Evolutionary conservation across 1,139 yeast genomes (phyloP).

Genomic region (Suhomyces coccinellae): DNA sequence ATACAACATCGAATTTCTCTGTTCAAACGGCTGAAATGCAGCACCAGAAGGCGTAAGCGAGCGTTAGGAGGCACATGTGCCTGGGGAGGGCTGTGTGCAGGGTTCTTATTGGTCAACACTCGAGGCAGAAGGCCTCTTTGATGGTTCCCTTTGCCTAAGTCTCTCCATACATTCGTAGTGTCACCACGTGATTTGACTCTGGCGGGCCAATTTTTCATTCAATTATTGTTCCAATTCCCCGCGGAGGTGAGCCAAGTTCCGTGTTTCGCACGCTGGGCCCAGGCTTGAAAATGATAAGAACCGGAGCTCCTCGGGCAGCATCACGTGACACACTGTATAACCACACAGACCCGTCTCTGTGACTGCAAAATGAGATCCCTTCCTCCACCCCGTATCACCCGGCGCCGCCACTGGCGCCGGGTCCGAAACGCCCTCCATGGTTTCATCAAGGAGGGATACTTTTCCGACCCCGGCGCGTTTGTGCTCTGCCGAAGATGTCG

Average conservation of each 20-base stretch:
- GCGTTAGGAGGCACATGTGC: background rate
- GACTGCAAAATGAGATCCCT: constrained; percentile 35
- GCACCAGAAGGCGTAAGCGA: constrained; percentile 5
- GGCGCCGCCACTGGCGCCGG: constrained; percentile 39
- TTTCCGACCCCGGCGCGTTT: constrained; percentile 33
- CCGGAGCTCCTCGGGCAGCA: constrained; percentile 7
- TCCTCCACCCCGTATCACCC: constrained; percentile 47
- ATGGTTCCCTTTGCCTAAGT: background rate
- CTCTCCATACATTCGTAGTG: background rate
- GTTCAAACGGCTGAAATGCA: background rate
- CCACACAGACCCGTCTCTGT: background rate
- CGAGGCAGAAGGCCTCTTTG: background rate
- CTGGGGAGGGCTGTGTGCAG: background rate
- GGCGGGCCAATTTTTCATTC: background rate
- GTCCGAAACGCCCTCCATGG: constrained; percentile 32
- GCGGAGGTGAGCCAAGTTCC: background rate
- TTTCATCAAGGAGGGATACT: constrained; percentile 29
- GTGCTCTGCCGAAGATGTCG: constrained; percentile 12
- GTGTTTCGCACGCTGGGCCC: background rate
- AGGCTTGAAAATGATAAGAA: background rate
- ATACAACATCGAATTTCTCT: too few relatives aligned
- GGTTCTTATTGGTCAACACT: background rate
- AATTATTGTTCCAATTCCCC: background rate
- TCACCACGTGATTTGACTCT: constrained; percentile 1
- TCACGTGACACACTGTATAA: background rate